phyloP scores from a whole-genome alignment of 2,329 filamentous ascomycete genomes.

The Aspergillus transmontanensis region DNA sequence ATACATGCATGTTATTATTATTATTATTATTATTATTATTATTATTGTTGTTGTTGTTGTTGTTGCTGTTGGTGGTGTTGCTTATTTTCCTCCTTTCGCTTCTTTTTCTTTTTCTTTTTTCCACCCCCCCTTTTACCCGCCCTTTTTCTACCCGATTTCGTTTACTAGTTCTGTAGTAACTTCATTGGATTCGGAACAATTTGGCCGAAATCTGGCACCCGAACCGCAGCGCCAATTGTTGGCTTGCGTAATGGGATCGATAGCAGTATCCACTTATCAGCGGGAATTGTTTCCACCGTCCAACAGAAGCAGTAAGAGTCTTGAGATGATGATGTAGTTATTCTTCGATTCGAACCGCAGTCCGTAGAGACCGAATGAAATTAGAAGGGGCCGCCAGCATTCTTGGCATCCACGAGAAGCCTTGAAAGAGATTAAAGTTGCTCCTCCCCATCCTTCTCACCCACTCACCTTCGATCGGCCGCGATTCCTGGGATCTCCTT shows the following conservation, averaged over 20 bases:
- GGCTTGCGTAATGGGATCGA: slow-evolving; percentile 6
- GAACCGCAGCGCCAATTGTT: slow-evolving; percentile 3
- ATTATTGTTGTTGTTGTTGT: background rate
- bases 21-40: background rate
- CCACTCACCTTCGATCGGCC: slow-evolving; percentile 21
- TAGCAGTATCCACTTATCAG: background rate
- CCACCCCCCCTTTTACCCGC: background rate
- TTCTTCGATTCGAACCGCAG: background rate
- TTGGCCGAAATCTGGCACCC: slow-evolving; percentile 5
- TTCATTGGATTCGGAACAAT: slow-evolving; percentile 3
- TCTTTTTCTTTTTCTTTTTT: background rate
- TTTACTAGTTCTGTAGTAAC: background rate
- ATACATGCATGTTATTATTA: background rate
- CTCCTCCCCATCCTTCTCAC: slow-evolving; percentile 19
- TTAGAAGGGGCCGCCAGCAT: slow-evolving; percentile 15
- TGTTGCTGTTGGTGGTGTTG: no score
- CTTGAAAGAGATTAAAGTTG: slow-evolving; percentile 23
- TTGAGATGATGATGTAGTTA: slow-evolving; percentile 1
- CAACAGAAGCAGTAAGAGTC: slow-evolving; percentile 1
- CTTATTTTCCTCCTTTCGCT: background rate
- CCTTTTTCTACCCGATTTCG: background rate
- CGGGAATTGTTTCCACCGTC: slow-evolving; percentile 3
- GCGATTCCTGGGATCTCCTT: slow-evolving; percentile 25
- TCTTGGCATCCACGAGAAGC: slow-evolving; percentile 20
- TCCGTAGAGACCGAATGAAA: slow-evolving; percentile 8